These are phyloP conservation scores for Dactylellina sp. DNA, from an alignment of 2,329 filamentous ascomycete genomes.

Conservation along the genomic window DNA sequence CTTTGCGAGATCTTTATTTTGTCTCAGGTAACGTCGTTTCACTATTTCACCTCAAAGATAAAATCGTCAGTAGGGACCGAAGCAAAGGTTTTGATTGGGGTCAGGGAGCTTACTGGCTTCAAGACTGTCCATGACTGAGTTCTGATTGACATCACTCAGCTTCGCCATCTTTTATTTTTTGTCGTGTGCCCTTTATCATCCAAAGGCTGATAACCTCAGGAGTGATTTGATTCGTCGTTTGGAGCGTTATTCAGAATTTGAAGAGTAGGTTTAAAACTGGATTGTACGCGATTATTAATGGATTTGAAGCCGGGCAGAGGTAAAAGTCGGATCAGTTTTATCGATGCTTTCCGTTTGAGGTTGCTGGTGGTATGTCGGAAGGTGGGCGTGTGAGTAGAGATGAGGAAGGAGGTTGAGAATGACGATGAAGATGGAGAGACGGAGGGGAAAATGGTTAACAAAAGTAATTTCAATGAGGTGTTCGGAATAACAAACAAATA, in stretches of 20 bases:
- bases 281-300: too few species aligned
- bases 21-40: slow-evolving; percentile 80
- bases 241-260: background rate
- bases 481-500: too few species aligned
- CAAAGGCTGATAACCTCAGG: too few species aligned
- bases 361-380: too few species aligned
- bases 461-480: too few species aligned
- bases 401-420: slow-evolving; percentile 1
- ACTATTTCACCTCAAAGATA: slow-evolving; percentile 67
- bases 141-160: slow-evolving; percentile 46
- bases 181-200: slow-evolving; percentile 15
- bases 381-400: too few species aligned
- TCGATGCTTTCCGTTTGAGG: too few species aligned
- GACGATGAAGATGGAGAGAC: background rate
- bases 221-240: too few species aligned
- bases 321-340: too few species aligned
- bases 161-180: slow-evolving; percentile 40
- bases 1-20: slow-evolving; percentile 75
- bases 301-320: too few species aligned
- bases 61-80: background rate
- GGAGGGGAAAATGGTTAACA: background rate
- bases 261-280: too few species aligned
- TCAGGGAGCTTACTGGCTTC: slow-evolving; percentile 28
- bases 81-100: background rate
- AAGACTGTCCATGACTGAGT: slow-evolving; percentile 36